A percentile compares a stretch with the other conserved stretches of the same genome.
Conservation (phyloP, 768 basidiomycete species). For the Cystofilobasidium ferigula region DNA sequence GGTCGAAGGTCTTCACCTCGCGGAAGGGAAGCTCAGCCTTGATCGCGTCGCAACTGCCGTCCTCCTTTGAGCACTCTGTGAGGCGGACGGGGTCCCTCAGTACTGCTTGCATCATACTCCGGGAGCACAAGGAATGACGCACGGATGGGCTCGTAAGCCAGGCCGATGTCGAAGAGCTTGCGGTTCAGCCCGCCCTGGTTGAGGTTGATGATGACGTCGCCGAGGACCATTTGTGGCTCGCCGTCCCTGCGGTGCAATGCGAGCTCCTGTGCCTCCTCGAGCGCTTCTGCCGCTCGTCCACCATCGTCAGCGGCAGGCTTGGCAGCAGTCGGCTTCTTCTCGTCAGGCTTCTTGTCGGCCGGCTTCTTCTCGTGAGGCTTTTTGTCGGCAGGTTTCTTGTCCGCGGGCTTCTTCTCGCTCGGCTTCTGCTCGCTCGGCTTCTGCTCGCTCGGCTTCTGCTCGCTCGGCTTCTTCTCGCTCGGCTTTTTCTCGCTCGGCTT, state of each 20-base stretch:
- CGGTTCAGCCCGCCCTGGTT: slow-evolving; percentile 11
- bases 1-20: slow-evolving; percentile 28
- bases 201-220: slow-evolving; percentile 2
- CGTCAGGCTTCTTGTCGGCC: not conserved
- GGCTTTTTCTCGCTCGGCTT: too few relatives aligned
- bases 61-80: slow-evolving; percentile 22
- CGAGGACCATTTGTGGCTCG: not conserved
- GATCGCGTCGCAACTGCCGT: slow-evolving; percentile 35
- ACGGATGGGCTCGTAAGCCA: slow-evolving; percentile 29
- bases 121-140: too few relatives aligned
- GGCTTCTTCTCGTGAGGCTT: too few relatives aligned
- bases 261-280: not conserved
- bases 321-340: not conserved
- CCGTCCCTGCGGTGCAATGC: not conserved
- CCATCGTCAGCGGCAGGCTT: not conserved
- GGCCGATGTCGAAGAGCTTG: slow-evolving; percentile 30
- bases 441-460: too few relatives aligned
- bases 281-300: not conserved
- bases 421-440: too few relatives aligned
- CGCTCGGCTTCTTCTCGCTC: too few relatives aligned
- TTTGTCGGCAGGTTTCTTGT: too few relatives aligned
- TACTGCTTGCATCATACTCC: not conserved
- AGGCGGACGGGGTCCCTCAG: too few relatives aligned
- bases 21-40: slow-evolving; percentile 30
- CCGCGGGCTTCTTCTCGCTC: too few relatives aligned